Conservation (phyloP, 331 rosid genomes). For the Erythrophleum ivorense region DNA sequence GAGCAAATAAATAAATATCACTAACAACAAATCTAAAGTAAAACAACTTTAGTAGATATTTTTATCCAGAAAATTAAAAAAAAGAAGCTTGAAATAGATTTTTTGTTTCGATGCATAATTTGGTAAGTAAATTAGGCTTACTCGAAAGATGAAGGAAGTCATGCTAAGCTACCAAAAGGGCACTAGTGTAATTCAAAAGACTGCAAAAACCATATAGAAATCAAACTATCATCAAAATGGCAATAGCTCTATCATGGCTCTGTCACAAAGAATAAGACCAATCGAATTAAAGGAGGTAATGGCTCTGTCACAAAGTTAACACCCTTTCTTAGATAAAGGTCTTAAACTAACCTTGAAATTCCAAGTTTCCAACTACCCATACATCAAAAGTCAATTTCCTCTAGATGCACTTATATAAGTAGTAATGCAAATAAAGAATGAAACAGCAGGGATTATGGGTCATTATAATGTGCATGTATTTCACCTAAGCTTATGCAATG, state of each 20-base stretch:
- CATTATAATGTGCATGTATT: background rate
- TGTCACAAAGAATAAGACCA: constrained; percentile 24
- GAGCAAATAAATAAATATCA: constrained; percentile 17
- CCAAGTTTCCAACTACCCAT: background rate
- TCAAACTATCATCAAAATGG: constrained; percentile 29
- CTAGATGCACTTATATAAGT: constrained; percentile 14
- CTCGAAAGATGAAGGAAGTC: constrained; percentile 92
- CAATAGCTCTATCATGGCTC: background rate
- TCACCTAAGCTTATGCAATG: background rate
- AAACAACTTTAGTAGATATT: background rate
- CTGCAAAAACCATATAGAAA: constrained; percentile 63
- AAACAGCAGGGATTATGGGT: constrained; percentile 20
- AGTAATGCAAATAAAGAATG: constrained; percentile 15
- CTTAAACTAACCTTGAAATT: no score
- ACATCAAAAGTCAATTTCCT: constrained; percentile 23
- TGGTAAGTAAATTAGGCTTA: constrained; percentile 58
- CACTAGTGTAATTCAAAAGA: constrained; percentile 98
- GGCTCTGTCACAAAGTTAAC: background rate
- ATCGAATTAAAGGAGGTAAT: constrained; percentile 14
- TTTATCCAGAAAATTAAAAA: background rate
- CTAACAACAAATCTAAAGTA: background rate
- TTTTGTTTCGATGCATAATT: constrained; percentile 31
- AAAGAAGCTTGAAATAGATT: background rate
- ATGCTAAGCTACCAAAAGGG: constrained; percentile 88
- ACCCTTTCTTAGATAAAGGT: background rate